A percentile compares a stretch with the other conserved stretches of the same genome.
Evolutionary conservation across 768 basidiomycete species (phyloP).

Genomic region (Boletus rubroflammeus): DNA sequence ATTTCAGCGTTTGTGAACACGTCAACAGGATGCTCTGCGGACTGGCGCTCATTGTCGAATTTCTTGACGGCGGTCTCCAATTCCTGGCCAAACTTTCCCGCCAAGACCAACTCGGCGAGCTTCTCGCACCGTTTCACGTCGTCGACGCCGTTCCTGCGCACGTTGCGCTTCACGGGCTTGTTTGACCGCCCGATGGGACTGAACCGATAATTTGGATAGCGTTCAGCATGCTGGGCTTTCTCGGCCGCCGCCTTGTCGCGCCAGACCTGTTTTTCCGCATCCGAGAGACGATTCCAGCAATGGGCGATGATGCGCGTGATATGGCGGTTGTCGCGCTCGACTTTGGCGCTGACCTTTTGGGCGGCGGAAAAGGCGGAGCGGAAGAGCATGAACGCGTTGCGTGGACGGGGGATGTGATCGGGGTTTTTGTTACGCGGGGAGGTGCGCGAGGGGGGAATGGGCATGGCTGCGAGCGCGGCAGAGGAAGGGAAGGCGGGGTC

Average conservation of each 20-base stretch:
- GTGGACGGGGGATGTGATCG: conserved; percentile 40
- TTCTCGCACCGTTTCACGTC: conserved; percentile 48
- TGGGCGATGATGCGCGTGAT: conserved; percentile 55
- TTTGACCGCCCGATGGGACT: conserved; percentile 42
- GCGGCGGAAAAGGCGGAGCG: conserved; percentile 56
- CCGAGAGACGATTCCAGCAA: conserved; percentile 52
- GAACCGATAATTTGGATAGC: conserved; percentile 56
- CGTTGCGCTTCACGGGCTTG: conserved; percentile 46
- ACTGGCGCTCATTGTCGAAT: conserved; percentile 22
- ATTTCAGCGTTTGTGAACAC: not conserved
- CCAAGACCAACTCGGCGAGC: conserved; percentile 48
- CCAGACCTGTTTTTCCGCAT: conserved; percentile 49
- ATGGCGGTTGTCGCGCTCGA: conserved; percentile 56
- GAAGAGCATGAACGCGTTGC: conserved; percentile 54
- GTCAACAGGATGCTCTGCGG: not conserved
- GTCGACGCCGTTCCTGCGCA: conserved; percentile 46
- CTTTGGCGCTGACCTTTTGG: conserved; percentile 42
- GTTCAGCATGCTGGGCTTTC: conserved; percentile 45
- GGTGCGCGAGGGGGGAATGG: conserved; percentile 28
- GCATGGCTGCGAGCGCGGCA: conserved; percentile 25
- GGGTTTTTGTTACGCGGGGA: conserved; percentile 33
- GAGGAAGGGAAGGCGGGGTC: conserved; percentile 13
- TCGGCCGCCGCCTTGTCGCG: conserved; percentile 48
- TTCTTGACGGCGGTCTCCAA: conserved; percentile 42
- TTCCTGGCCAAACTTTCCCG: conserved; percentile 49